Conservation (phyloP, 78 protist genomes). For the Goniomonas avonlea region DNA sequence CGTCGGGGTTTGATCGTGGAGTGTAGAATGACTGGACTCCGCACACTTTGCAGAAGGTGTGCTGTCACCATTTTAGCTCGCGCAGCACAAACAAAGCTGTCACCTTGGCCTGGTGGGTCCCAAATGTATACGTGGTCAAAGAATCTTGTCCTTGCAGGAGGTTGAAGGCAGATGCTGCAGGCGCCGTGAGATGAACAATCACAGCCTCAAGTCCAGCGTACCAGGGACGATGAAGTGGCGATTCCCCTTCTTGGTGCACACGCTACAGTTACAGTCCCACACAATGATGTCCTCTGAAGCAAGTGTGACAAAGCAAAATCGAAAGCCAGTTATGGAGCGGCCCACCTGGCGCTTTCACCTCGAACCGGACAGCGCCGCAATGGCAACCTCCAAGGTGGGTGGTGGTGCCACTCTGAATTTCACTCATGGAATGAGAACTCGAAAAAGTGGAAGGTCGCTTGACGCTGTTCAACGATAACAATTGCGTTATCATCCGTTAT, state of each 20-base stretch:
- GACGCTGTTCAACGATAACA: no score
- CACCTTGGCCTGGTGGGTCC: conserved; percentile 33
- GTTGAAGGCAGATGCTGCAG: neutral
- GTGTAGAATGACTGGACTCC: conserved; percentile 38
- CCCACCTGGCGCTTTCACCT: no score
- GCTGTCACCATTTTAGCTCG: no score
- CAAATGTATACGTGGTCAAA: conserved; percentile 27
- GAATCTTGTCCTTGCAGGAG: neutral
- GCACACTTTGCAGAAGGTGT: conserved; percentile 35
- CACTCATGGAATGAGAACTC: no score
- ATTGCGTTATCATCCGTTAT: no score
- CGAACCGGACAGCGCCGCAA: conserved; percentile 27
- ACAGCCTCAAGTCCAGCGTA: no score
- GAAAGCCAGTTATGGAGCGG: no score
- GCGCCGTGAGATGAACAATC: no score
- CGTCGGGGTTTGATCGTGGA: conserved; percentile 49
- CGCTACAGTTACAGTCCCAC: conserved; percentile 43
- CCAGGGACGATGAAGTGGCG: conserved; percentile 25
- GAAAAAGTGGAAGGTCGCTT: no score
- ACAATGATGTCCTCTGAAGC: neutral
- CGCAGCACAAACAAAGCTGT: no score
- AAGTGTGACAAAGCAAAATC: no score
- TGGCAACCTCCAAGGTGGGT: conserved; percentile 31
- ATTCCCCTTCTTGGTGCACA: conserved; percentile 34
- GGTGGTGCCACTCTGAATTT: no score